Base-by-base conservation (phyloP, 73 alveolate genomes). In the Paramecium bursaria region DNA sequence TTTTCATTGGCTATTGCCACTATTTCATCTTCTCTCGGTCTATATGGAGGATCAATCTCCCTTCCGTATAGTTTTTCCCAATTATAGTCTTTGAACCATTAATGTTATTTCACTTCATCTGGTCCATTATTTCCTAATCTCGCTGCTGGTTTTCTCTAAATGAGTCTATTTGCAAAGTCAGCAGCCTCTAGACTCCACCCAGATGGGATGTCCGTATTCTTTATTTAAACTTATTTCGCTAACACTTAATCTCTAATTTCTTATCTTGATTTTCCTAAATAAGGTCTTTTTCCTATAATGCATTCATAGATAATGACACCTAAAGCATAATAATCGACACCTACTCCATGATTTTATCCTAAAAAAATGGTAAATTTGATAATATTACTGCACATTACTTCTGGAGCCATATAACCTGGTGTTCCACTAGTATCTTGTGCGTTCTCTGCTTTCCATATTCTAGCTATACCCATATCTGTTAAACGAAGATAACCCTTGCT, bases 391-490 rank as follows among this genome's bases (percentile, higher is more conserved):
- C 95, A 92, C 85, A 92, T 90, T 0, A 92, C 97, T 85, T 92
- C 97, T 15, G 97, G 97, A 44, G 97, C 97, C 95, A 90, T 92
- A 61, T 96, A 96, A 15, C 99, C 99, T 25, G 99, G 99, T 4
- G 99, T 96, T 0, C 99, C 99, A 4, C 94, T 79, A 1, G 91
- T 90, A 22, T 79, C 89, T 50, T 94, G 73, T 13, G 98, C 93
- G 67, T 97, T 97, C 46, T 95, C 97, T 14, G 94, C 92, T 39
- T 90, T 86, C 92, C 92, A 90, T 3, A 86, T 50, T 74, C 98
- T 87, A 3, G 99, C 99, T 21, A 97, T 95, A 15, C 99, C 99
- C 76, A 97, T 74, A 85, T 97, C 99, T 3, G 99, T 95, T 5
- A 97, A 86, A 75, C 95, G 75, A 3, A 93, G 93, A 76, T 93